A percentile compares a stretch with the other conserved stretches of the same genome.
Conservation (phyloP, 345 rosid species). For the Murraya koenigii region DNA sequence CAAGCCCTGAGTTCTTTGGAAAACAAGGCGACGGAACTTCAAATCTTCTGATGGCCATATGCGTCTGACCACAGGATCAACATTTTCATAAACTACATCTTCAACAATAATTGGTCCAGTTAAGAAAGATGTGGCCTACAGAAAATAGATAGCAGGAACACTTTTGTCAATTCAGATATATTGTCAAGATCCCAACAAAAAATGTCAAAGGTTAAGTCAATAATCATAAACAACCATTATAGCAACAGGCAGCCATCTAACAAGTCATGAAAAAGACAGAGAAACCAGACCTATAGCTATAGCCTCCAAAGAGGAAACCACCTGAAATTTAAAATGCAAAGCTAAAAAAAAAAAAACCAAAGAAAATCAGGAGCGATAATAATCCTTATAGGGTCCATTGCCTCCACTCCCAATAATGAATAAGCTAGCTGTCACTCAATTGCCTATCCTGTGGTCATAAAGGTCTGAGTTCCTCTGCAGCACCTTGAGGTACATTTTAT, state of each 20-base stretch:
- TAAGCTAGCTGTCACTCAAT: background rate
- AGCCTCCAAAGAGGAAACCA: background rate
- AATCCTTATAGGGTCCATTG: background rate
- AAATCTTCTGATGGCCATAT: slow-evolving; percentile 43
- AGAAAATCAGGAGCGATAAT: background rate
- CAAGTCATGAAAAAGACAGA: background rate
- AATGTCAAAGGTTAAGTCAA: background rate
- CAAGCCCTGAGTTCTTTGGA: slow-evolving; percentile 69
- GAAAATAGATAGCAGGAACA: slow-evolving; percentile 4
- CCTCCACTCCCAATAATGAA: background rate
- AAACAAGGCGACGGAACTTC: slow-evolving; percentile 82
- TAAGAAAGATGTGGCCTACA: slow-evolving; percentile 67
- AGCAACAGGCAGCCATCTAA: background rate
- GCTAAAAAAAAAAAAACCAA: background rate
- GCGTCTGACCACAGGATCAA: slow-evolving; percentile 38
- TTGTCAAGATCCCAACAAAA: background rate
- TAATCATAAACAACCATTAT: background rate
- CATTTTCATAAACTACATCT: slow-evolving; percentile 77
- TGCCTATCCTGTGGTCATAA: background rate
- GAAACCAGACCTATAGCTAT: background rate
- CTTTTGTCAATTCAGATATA: background rate
- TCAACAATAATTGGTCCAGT: slow-evolving; percentile 72
- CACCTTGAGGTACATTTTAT: slow-evolving; percentile 10
- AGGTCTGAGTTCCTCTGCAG: slow-evolving; percentile 1
- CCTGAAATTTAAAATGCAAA: background rate